A percentile compares a stretch with the other conserved stretches of the same genome.
phyloP scores from a whole-genome alignment of 768 basidiomycete species.

The Dentipellis sp. region DNA sequence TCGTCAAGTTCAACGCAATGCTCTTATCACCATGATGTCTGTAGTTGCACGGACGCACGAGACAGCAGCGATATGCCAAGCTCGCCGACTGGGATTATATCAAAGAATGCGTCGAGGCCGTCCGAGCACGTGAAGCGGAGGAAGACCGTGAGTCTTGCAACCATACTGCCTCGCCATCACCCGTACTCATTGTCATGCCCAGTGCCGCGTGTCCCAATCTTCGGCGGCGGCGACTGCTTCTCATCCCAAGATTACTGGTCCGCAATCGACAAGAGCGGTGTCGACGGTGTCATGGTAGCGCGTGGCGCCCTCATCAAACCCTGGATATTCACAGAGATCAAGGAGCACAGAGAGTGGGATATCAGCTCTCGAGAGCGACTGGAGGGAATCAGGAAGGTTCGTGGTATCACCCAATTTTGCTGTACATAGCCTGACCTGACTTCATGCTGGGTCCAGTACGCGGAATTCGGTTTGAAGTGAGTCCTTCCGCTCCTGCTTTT shows the following conservation, averaged over 20 bases:
- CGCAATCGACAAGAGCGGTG: constrained; percentile 70
- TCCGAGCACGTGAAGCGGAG: constrained; percentile 61
- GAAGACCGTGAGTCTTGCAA: constrained; percentile 49
- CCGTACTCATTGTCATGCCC: neutral
- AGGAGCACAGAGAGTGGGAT: constrained; percentile 90
- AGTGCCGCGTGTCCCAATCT: constrained; percentile 88
- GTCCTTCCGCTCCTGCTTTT: constrained; percentile 14
- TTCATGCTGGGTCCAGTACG: constrained; percentile 41
- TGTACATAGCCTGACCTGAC: neutral
- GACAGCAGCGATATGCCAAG: constrained; percentile 90
- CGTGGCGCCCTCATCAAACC: constrained; percentile 94
- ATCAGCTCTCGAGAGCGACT: constrained; percentile 80
- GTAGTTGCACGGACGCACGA: constrained; percentile 91
- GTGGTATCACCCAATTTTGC: constrained; percentile 8
- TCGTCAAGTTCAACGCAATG: neutral
- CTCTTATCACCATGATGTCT: neutral
- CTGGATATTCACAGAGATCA: constrained; percentile 93
- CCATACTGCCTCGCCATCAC: neutral
- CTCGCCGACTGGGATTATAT: constrained; percentile 95
- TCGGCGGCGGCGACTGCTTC: constrained; percentile 94
- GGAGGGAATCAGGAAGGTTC: constrained; percentile 66
- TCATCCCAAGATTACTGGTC: constrained; percentile 79
- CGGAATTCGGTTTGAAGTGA: constrained; percentile 78
- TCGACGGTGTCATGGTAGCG: constrained; percentile 94
- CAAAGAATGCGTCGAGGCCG: constrained; percentile 73